phyloP scores from a whole-genome alignment of 305 asterid species.

The Fraxinus xanthoxyloides region DNA sequence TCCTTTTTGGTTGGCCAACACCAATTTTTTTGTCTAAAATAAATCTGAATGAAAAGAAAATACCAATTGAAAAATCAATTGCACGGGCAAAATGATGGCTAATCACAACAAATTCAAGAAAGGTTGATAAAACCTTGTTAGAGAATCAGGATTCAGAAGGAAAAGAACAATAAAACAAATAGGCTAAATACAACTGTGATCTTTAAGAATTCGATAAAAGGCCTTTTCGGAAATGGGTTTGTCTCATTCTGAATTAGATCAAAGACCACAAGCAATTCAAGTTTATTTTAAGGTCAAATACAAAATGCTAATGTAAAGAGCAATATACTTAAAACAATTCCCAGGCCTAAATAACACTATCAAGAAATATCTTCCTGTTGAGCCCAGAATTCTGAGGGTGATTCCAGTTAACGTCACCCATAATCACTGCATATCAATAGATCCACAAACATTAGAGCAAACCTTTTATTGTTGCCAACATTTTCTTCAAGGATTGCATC shows the following conservation, averaged over 20 bases:
- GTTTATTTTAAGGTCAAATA: not conserved
- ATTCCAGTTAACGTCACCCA: not conserved
- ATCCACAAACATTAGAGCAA: not conserved
- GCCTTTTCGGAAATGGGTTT: not conserved
- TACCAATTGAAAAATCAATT: not conserved
- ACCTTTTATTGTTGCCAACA: not conserved
- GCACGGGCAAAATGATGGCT: not conserved
- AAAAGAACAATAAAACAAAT: not conserved
- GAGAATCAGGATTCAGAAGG: constrained; percentile 5
- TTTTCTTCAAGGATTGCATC: not conserved
- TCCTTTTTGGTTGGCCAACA: constrained; percentile 90
- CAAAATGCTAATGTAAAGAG: not conserved
- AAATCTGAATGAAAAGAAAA: constrained; percentile 48
- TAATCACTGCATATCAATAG: not conserved
- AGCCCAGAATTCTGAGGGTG: not conserved
- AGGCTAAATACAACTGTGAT: not conserved
- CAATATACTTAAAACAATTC: not conserved
- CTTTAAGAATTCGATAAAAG: not conserved
- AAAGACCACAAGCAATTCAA: not conserved
- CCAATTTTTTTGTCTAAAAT: constrained; percentile 94
- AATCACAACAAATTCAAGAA: not conserved
- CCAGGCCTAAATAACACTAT: not conserved
- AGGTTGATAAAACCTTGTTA: not conserved
- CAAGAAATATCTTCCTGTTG: not conserved
- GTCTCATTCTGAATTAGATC: not conserved